Conservation (phyloP, 371 early-diverging fungal genomes). For the Haplosporangium sp. region DNA sequence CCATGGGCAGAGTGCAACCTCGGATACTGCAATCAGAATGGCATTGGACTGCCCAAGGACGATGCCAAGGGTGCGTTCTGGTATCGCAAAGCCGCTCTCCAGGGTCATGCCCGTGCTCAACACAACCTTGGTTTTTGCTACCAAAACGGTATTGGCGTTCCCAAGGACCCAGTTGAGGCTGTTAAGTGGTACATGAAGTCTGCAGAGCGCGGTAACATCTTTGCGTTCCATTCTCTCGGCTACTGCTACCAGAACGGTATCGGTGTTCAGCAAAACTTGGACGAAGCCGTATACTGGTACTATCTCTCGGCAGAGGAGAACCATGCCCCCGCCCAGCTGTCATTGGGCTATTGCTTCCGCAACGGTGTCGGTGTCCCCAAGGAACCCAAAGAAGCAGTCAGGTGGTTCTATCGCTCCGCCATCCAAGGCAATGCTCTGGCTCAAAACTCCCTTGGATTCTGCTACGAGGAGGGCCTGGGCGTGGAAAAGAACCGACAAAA, state of each 20-base stretch:
- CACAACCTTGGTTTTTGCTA: constrained; percentile 85
- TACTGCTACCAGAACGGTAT: constrained; percentile 93
- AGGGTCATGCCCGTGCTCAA: constrained; percentile 80
- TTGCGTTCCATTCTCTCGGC: constrained; percentile 88
- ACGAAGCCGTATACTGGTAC: constrained; percentile 80
- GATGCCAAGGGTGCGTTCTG: constrained; percentile 70
- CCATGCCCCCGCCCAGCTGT: constrained; percentile 78
- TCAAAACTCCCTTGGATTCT: constrained; percentile 88
- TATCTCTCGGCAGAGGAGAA: constrained; percentile 72
- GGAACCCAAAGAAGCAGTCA: constrained; percentile 72
- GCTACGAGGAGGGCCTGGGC: constrained; percentile 89
- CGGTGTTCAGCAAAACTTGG: constrained; percentile 74
- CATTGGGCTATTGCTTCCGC: constrained; percentile 87
- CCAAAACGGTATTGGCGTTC: constrained; percentile 84
- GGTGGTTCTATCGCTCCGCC: constrained; percentile 76
- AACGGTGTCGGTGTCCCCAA: constrained; percentile 79
- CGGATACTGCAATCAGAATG: constrained; percentile 81
- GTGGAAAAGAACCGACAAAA: constrained; percentile 69
- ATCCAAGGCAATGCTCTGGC: constrained; percentile 81
- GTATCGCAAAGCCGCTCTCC: constrained; percentile 78
- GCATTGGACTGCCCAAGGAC: constrained; percentile 72
- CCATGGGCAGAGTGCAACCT: constrained; percentile 84
- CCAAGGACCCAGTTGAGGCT: constrained; percentile 70
- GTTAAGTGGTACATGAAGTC: constrained; percentile 77
- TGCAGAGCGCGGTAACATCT: constrained; percentile 81